These are phyloP conservation scores for Plasmodium relictum DNA, from an alignment of 169 alveolate species.

Conservation along the genomic window DNA sequence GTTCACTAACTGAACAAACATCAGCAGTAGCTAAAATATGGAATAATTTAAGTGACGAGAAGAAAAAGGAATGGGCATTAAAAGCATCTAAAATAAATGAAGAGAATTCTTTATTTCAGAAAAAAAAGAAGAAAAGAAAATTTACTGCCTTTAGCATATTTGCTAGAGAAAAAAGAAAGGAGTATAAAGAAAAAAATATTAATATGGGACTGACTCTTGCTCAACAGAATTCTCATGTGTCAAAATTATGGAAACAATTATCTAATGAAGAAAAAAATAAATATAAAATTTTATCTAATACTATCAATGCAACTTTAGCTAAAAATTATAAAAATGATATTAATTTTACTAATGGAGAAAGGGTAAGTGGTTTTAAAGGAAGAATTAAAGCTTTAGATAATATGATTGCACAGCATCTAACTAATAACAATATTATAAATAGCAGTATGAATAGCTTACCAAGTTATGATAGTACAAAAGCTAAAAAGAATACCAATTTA, in stretches of 20 bases:
- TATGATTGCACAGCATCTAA: constrained; percentile 42
- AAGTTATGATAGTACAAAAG: background rate
- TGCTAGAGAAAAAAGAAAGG: constrained; percentile 72
- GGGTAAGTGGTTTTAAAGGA: constrained; percentile 37
- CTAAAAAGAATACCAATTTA: background rate
- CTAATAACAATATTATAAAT: constrained; percentile 12
- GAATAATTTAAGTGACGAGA: constrained; percentile 49
- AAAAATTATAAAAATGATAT: constrained; percentile 21
- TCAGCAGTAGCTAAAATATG: constrained; percentile 75
- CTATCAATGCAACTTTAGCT: constrained; percentile 43
- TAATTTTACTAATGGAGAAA: constrained; percentile 34
- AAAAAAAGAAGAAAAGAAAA: constrained; percentile 72
- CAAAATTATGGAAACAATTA: constrained; percentile 73
- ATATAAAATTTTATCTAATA: constrained; percentile 54
- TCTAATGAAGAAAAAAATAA: constrained; percentile 63
- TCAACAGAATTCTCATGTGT: constrained; percentile 70
- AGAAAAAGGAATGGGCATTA: constrained; percentile 72
- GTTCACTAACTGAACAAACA: constrained; percentile 73
- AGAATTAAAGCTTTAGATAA: constrained; percentile 65
- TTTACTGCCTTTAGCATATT: constrained; percentile 74
- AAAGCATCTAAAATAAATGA: constrained; percentile 76
- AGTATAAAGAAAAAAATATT: constrained; percentile 61
- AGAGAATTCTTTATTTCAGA: constrained; percentile 53
- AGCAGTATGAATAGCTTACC: background rate
- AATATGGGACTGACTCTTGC: constrained; percentile 71